phyloP scores from a whole-genome alignment of 2,329 filamentous ascomycete species.

The Emydomyces testavorans region DNA sequence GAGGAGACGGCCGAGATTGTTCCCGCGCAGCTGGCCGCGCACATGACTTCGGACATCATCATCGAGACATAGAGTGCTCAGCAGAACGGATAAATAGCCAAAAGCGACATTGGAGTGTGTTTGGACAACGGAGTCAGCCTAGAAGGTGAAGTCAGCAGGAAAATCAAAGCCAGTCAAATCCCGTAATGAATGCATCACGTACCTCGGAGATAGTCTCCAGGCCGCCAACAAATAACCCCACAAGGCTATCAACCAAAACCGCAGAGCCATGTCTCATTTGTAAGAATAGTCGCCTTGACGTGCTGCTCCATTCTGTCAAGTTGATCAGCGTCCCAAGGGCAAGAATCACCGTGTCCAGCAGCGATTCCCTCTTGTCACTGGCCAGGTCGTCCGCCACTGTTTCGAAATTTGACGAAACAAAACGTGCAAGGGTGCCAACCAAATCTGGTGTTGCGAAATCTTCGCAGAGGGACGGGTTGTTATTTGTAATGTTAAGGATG shows the following conservation, averaged over 20 bases:
- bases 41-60: constrained; percentile 35
- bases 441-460: constrained; percentile 46
- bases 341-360: constrained; percentile 63
- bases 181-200: constrained; percentile 21
- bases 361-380: constrained; percentile 41
- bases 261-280: constrained; percentile 24
- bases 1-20: constrained; percentile 42
- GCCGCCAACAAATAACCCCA: constrained; percentile 56
- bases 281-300: constrained; percentile 45
- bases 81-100: constrained; percentile 72
- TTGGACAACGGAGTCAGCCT: constrained; percentile 51
- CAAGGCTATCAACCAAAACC: constrained; percentile 44
- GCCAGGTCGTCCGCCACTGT: constrained; percentile 23
- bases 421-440: constrained; percentile 28
- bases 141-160: constrained; percentile 5
- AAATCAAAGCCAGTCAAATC: constrained; percentile 8
- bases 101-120: constrained; percentile 70
- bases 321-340: constrained; percentile 78
- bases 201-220: constrained; percentile 58
- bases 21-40: constrained; percentile 34
- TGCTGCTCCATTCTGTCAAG: constrained; percentile 63
- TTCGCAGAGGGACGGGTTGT: constrained; percentile 56
- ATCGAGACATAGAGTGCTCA: constrained; percentile 67
- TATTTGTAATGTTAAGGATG: constrained; percentile 77
- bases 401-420: constrained; percentile 27